These are phyloP conservation scores for Tylopilus subfusipes DNA, from an alignment of 768 basidiomycete genomes.

Conservation along the genomic window DNA sequence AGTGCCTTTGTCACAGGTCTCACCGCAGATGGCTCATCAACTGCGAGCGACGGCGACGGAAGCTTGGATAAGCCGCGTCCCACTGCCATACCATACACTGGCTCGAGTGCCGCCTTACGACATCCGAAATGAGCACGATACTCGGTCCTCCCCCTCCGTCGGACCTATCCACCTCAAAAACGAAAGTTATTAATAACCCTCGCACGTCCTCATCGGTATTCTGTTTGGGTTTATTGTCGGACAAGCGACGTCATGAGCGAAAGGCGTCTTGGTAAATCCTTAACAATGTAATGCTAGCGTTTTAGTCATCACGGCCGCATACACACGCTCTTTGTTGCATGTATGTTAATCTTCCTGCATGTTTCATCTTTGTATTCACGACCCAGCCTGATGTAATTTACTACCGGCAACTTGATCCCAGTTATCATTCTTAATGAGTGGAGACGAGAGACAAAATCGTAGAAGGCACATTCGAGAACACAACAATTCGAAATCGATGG, in stretches of 20 bases:
- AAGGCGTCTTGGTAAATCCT: neutral
- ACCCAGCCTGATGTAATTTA: conserved; percentile 5
- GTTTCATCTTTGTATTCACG: conserved; percentile 6
- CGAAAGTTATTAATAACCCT: conserved; percentile 5
- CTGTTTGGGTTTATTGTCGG: neutral
- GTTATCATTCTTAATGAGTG: neutral
- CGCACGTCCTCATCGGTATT: neutral
- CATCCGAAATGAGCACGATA: conserved; percentile 1
- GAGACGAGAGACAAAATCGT: too few relatives aligned
- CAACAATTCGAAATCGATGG: too few relatives aligned
- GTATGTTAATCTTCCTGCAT: conserved; percentile 3
- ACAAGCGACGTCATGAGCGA: neutral
- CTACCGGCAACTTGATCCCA: neutral
- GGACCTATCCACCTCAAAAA: conserved; percentile 22
- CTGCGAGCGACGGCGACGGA: conserved; percentile 56
- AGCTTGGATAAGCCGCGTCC: conserved; percentile 52
- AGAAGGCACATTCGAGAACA: too few relatives aligned
- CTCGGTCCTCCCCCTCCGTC: neutral
- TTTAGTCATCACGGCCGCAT: neutral
- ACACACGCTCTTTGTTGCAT: conserved; percentile 3
- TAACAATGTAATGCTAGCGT: conserved; percentile 5
- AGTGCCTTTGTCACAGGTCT: conserved; percentile 53
- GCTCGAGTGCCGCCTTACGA: neutral
- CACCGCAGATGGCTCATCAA: conserved; percentile 48
- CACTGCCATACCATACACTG: conserved; percentile 1